A percentile compares a stretch with the other conserved stretches of the same genome.
Conservation (phyloP, 441 rosid genomes). For the Manihot esculenta region DNA sequence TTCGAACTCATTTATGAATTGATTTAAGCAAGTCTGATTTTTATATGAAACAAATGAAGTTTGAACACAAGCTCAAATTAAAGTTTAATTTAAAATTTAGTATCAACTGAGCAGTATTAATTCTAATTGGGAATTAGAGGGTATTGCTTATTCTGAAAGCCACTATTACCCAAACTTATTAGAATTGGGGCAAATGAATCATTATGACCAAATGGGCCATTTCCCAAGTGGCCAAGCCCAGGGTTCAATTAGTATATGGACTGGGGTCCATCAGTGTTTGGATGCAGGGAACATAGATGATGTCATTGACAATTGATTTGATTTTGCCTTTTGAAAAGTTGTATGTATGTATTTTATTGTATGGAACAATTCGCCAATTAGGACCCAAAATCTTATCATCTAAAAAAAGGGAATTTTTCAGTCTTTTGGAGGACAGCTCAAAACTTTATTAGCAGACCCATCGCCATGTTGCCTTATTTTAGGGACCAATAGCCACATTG, state of each 20-base stretch:
- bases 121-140: neutral
- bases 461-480: neutral
- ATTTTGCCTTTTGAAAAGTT: neutral
- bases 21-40: too few relatives aligned
- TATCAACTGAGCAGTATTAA: neutral
- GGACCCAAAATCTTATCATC: neutral
- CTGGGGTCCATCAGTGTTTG: neutral
- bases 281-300: neutral
- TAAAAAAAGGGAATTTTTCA: too few relatives aligned
- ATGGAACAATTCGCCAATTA: too few relatives aligned
- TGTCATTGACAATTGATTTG: neutral
- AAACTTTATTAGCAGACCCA: neutral
- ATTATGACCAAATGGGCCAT: too few relatives aligned
- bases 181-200: neutral
- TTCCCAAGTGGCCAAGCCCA: neutral
- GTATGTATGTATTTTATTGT: neutral
- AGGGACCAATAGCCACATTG: neutral
- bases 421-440: neutral
- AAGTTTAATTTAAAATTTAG: neutral
- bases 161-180: neutral
- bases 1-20: too few relatives aligned
- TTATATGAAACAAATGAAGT: too few relatives aligned
- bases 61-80: too few relatives aligned
- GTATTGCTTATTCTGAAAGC: neutral
- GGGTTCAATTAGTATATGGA: neutral